phyloP scores from a whole-genome alignment of 2,329 filamentous ascomycete species.

The Fusarium palustre region DNA sequence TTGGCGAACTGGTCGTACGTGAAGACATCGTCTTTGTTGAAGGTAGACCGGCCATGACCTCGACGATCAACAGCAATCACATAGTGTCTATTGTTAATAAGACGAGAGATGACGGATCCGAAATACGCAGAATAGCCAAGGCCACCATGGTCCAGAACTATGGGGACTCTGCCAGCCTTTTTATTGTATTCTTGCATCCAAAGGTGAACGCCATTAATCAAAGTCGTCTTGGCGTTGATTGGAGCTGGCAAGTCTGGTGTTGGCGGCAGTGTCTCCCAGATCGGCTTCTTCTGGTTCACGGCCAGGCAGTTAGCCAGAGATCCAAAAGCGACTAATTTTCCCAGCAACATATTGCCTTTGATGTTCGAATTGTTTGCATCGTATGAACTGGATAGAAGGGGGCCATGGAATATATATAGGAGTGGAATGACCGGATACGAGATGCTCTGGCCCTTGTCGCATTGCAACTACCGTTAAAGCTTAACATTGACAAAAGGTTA shows the following conservation, averaged over 20 bases:
- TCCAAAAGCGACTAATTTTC: constrained; percentile 14
- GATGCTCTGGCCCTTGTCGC: not conserved
- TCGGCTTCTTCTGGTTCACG: constrained; percentile 43
- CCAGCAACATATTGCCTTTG: constrained; percentile 15
- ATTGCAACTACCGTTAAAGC: not conserved
- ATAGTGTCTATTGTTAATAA: constrained; percentile 51
- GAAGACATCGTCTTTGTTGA: constrained; percentile 51
- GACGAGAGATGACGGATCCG: constrained; percentile 52
- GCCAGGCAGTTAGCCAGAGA: constrained; percentile 38
- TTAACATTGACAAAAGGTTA: not conserved
- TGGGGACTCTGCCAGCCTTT: constrained; percentile 48
- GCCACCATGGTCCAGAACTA: constrained; percentile 56
- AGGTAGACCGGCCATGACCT: constrained; percentile 57
- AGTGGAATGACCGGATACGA: constrained; percentile 12
- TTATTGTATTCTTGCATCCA: constrained; percentile 59
- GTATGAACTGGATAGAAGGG: not conserved
- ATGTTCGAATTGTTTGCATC: not conserved
- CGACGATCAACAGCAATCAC: constrained; percentile 57
- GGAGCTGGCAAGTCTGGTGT: constrained; percentile 54
- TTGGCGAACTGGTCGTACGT: constrained; percentile 54
- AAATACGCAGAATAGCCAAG: constrained; percentile 58
- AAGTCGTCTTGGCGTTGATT: constrained; percentile 46
- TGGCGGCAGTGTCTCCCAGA: constrained; percentile 52
- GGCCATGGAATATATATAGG: constrained; percentile 12
- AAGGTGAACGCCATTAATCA: constrained; percentile 54